Base-by-base conservation (phyloP, 345 rosid species). In the Rhodamnia argentea region DNA sequence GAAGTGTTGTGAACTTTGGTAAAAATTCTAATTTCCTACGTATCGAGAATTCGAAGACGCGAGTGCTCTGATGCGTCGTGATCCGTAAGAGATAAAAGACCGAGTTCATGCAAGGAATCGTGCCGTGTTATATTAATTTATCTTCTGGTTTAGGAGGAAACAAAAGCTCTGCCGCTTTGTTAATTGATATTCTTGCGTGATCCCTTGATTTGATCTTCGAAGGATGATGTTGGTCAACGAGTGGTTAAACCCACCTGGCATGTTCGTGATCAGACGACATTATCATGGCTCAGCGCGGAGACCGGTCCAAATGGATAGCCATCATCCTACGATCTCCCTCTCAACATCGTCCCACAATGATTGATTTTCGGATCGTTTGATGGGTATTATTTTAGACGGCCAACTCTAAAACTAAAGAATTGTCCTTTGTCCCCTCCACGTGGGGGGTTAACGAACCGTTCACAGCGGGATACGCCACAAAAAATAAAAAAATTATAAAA, bases 41-140 rank as follows among this genome's bases (percentile, higher is more conserved):
- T 9, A 7, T 7, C 1, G 24, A 32, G 22, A 24, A 70, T 32
- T 70, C 42, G 2, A 64, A 64, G 44, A 4, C 2, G 0, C 3
- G 6, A 32, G 6, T 64, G 22, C 7, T 9, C 3, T 2, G 0
- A 64, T 10, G 3, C 4, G 10, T 32, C 1, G 6, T 32, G 44
- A 16, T 64, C 5, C 2, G 3, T 70, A 18, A 70, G 47, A 18
- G 16, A 32, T 2, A 18, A 70, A 16, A 10, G 42, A 32, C 2
- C 10, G 22, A 32, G 44, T 2, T 18, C 0, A 1, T 3, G 8
- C 47, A 18, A 32, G 0, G 13, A 16, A 32, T 32, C 24, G 0
- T 11, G 5, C 13, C 1, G 3, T 9, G 52, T 10, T 50, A 10
- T 50, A 10, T 50, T 50, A 10, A 18, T 37, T 20, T 9, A 70